phyloP scores from a whole-genome alignment of 345 rosid genomes.

The Euclidium syriacum region DNA sequence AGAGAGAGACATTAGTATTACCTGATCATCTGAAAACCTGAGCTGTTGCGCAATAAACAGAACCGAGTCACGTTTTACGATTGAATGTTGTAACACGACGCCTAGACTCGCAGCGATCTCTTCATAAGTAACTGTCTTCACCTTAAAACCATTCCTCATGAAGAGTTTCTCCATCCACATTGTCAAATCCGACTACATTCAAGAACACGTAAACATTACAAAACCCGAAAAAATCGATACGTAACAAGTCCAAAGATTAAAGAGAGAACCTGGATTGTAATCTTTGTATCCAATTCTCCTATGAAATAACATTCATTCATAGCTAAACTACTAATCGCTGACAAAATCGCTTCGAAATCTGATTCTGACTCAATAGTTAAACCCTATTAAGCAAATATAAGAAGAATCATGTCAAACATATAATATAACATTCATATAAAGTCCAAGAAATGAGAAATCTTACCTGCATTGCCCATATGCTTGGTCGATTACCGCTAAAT shows the following conservation, averaged over 20 bases:
- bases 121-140: conserved; percentile 40
- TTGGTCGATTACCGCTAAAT: conserved; percentile 66
- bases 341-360: conserved; percentile 59
- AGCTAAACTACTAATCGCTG: conserved; percentile 53
- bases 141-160: conserved; percentile 62
- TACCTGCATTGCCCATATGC: conserved; percentile 91
- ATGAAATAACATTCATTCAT: conserved; percentile 56
- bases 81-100: conserved; percentile 37
- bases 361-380: conserved; percentile 56
- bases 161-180: conserved; percentile 63
- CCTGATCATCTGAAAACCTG: conserved; percentile 88
- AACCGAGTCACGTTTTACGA: conserved; percentile 35
- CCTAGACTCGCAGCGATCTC: conserved; percentile 57
- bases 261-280: conserved; percentile 42
- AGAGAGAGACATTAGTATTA: conserved; percentile 19
- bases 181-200: conserved; percentile 42
- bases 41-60: conserved; percentile 72
- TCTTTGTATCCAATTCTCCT: conserved; percentile 70
- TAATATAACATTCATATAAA: neutral
- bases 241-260: neutral
- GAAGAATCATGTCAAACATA: neutral
- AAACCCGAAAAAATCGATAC: neutral
- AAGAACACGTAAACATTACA: neutral
- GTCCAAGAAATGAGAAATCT: neutral
- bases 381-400: conserved; percentile 47